phyloP scores from a whole-genome alignment of 2,329 filamentous ascomycete species.

The Fusarium austroafricanum region DNA sequence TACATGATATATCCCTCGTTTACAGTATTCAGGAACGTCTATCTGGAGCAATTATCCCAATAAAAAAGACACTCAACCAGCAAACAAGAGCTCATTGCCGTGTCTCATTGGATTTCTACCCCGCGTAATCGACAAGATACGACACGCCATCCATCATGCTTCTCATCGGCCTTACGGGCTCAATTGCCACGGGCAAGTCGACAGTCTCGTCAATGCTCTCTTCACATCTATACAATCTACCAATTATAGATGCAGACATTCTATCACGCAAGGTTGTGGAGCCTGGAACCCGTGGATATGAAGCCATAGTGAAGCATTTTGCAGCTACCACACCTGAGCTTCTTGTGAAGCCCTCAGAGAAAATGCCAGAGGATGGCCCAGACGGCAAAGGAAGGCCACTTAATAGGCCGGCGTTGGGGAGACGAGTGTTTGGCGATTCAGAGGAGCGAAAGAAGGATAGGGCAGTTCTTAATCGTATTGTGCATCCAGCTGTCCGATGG shows the following conservation, averaged over 20 bases:
- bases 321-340: conserved; percentile 85
- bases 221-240: conserved; percentile 82
- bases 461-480: conserved; percentile 84
- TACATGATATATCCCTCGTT: not conserved
- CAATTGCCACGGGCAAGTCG: conserved; percentile 97
- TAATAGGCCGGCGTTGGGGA: conserved; percentile 86
- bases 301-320: conserved; percentile 85
- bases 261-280: conserved; percentile 94
- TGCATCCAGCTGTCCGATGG: conserved; percentile 88
- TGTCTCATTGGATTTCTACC: not conserved
- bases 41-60: not conserved
- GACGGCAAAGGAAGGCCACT: conserved; percentile 76
- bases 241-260: conserved; percentile 93
- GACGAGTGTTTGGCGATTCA: conserved; percentile 85
- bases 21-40: not conserved
- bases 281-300: conserved; percentile 87
- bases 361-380: conserved; percentile 65
- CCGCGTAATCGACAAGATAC: not conserved
- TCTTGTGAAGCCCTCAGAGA: conserved; percentile 69
- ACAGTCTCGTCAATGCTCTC: conserved; percentile 89
- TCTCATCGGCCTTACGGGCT: conserved; percentile 94
- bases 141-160: conserved; percentile 70
- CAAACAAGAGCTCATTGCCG: not conserved
- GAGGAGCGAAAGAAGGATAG: conserved; percentile 78
- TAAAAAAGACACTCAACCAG: too few species aligned